Base-by-base conservation (phyloP, 164 flowering plant species). In the Umbilicus rupestris region DNA sequence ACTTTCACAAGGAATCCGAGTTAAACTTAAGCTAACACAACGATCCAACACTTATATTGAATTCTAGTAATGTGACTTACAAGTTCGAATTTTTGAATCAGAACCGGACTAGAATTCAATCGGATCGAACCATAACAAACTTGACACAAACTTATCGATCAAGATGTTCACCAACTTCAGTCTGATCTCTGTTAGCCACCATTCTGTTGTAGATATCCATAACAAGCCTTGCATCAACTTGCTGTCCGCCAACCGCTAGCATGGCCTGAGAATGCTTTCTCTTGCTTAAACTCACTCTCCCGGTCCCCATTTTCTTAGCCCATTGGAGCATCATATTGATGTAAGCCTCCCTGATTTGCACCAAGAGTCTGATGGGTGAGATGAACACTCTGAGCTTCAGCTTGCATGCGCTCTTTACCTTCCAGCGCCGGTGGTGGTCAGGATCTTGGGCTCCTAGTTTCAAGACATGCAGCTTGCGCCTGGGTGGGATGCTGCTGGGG, bases 131-230 rank as follows among this genome's bases (percentile, higher is more conserved):
- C n/a, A n/a, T n/a, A n/a, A n/a, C n/a, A n/a, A 37, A 37, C 39
- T 37, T 37, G 39, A 37, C 39, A 37, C 8, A 37, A 37, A 37
- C 3, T 37, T 37, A 37, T 37, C 8, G 8, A 3, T 37, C 39
- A 37, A 37, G 4, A 37, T 37, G 39, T 37, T 37, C 39, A 37
- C 5, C 39, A 37, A 8, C 39, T 37, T 37, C 39, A 37, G 39
- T 37, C 39, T 37, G 39, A 37, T 37, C 8, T 8, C 8, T 37
- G 39, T 37, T 8, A 37, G 39, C 39, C 12, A 63, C 46, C 29
- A 83, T 41, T 28, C 73, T 57, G 68, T 74, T 80, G 29, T 78
- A 81, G 4, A 78, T 77, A 22, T 81, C 79, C 45, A 75, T 31
- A 57, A 76, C 75, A 70, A 75, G 24, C 46, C 66, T 76, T 33